These are phyloP conservation scores for Suillus subluteus DNA, from an alignment of 768 basidiomycete genomes.

Conservation along the genomic window DNA sequence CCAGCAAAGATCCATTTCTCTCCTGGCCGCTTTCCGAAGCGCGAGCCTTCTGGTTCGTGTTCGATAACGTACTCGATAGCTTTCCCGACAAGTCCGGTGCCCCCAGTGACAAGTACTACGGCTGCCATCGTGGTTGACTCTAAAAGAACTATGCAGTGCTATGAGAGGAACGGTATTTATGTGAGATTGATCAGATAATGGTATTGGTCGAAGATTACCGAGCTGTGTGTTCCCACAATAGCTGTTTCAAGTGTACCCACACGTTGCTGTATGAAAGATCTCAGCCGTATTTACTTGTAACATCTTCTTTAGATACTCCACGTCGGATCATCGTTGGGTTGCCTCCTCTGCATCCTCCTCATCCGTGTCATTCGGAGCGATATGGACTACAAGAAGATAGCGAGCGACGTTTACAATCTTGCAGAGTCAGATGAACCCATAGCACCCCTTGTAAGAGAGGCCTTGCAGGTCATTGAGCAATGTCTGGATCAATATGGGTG, in stretches of 20 bases:
- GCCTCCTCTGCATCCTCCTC: neutral
- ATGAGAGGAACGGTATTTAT: conserved; percentile 7
- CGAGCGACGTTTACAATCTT: conserved; percentile 62
- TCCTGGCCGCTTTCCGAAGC: conserved; percentile 73
- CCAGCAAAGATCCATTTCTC: conserved; percentile 89
- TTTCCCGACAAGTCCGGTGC: conserved; percentile 85
- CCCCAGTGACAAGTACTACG: conserved; percentile 83
- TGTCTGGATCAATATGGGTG: conserved; percentile 83
- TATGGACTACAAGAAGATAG: conserved; percentile 57
- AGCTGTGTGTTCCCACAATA: conserved; percentile 21
- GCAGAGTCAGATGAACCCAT: conserved; percentile 59
- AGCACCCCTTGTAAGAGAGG: conserved; percentile 69
- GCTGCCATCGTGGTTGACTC: conserved; percentile 26
- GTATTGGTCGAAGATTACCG: neutral
- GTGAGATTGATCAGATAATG: neutral
- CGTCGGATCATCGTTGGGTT: conserved; percentile 11
- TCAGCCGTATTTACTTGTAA: conserved; percentile 12
- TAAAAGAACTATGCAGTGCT: neutral
- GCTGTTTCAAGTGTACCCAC: conserved; percentile 3
- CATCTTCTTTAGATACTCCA: conserved; percentile 14
- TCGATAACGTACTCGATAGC: conserved; percentile 81
- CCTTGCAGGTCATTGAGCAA: conserved; percentile 78
- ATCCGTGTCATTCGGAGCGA: conserved; percentile 12
- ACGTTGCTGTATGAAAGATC: conserved; percentile 18
- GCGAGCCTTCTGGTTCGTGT: conserved; percentile 74